Evolutionary conservation across 2,329 filamentous ascomycete species (phyloP), one percentile per base, ranked within the genome.

Genomic region (Coniochaeta sp.): DNA sequence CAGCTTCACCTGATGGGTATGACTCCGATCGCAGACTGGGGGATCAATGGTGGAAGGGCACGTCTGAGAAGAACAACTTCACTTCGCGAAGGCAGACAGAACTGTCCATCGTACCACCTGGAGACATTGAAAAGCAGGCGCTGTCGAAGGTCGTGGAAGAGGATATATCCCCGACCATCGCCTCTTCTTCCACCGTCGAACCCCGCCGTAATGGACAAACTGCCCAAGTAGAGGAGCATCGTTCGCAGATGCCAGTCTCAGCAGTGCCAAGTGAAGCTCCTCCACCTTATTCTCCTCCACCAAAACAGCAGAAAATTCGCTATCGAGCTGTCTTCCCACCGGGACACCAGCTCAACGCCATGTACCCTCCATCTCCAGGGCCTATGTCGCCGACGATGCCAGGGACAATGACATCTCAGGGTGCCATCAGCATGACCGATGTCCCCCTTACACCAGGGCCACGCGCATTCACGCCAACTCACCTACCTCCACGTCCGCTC

Each of bases 351-450:
- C 67, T 79, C 43, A 74, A 73, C 47, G 66, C 70, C 11, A 77
- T 81, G 60, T 80, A 80, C 34, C 80, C 84, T 1, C 79, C 79
- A 1, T 85, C 86, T 6, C 85, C 87, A 0, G 81, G 81, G 0
- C 85, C 85, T 1, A 72, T 84, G 0, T 88, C 88, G 1, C 86
- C 88, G 1, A 86, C 80, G 0, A 74, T 89, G 43, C 79, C 85
- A 40, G 78, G 79, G 16, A 82, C 82, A 0, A 89, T 89, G 79
- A 82, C 81, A 12, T 83, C 85, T 0, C 81, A 84, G 60, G 82
- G 86, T 1, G 83, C 78, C 1, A 84, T 88, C 52, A 79, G 76
- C 24, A 77, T 90, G 76, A 78, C 80, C 1, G 80, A 87, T 11
- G 81, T 89, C 14, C 81, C 82, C 1, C 70, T 83, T 28, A 82